phyloP scores from a whole-genome alignment of 1,284 basidiomycete genomes.

The Cutaneotrichosporon mucoides region DNA sequence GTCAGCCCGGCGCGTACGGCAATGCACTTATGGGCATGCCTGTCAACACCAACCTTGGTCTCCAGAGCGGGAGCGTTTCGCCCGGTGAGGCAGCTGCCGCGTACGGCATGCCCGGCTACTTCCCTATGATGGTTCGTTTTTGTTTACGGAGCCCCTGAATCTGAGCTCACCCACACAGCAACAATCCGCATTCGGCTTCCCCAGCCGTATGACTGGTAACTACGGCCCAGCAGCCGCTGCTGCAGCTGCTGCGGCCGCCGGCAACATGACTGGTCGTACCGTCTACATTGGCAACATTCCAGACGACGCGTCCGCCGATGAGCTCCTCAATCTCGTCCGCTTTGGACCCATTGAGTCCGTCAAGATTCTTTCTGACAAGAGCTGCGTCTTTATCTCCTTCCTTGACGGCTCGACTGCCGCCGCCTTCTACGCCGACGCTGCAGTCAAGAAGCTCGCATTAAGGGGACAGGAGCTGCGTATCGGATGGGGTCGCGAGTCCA shows the following conservation, averaged over 20 bases:
- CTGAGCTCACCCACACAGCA: neutral
- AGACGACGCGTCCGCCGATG: constrained; percentile 92
- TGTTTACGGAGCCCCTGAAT: neutral
- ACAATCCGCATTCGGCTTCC: constrained; percentile 13
- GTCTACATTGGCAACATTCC: constrained; percentile 98
- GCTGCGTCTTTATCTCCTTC: constrained; percentile 97
- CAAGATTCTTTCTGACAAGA: constrained; percentile 94
- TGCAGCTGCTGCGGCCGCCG: constrained; percentile 66
- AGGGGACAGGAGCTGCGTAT: constrained; percentile 93
- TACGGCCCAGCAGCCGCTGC: constrained; percentile 62
- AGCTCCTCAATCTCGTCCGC: constrained; percentile 94
- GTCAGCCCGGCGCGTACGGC: constrained; percentile 10
- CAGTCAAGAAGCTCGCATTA: constrained; percentile 82
- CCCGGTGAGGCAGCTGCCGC: neutral
- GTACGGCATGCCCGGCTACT: constrained; percentile 14
- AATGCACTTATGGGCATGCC: constrained; percentile 6
- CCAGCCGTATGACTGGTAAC: constrained; percentile 53
- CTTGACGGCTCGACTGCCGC: constrained; percentile 84
- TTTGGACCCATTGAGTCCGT: constrained; percentile 96
- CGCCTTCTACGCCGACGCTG: constrained; percentile 90
- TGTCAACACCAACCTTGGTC: constrained; percentile 1
- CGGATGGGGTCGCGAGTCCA: constrained; percentile 88
- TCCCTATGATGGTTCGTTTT: constrained; percentile 17
- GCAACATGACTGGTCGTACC: constrained; percentile 72
- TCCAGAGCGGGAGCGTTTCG: constrained; percentile 1